Percentiles rank a stretch among this genome's conserved stretches.
These are phyloP conservation scores for Vitis hybrid DNA, from an alignment of 177 flowering plant genomes.

Conservation along the genomic window DNA sequence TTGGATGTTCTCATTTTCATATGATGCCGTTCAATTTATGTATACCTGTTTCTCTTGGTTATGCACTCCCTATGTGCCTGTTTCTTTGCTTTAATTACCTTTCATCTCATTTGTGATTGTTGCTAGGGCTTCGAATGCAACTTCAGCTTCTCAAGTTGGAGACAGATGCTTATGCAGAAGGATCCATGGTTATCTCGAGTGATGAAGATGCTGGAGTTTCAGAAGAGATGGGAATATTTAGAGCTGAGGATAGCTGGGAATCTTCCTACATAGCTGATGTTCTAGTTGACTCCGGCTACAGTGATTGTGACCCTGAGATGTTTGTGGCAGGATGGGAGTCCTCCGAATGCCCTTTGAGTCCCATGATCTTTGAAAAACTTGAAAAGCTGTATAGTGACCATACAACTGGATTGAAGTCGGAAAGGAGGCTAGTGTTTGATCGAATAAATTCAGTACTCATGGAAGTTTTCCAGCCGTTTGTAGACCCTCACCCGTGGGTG, in stretches of 20 bases:
- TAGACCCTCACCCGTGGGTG: constrained; percentile 62
- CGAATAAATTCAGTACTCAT: constrained; percentile 49
- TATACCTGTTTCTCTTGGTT: neutral
- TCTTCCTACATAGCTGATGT: constrained; percentile 53
- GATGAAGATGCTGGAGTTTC: constrained; percentile 53
- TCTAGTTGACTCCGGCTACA: constrained; percentile 39
- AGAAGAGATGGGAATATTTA: constrained; percentile 19
- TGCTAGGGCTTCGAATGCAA: constrained; percentile 79
- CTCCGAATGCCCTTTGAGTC: constrained; percentile 52
- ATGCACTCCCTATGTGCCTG: neutral
- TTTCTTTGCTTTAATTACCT: constrained; percentile 2
- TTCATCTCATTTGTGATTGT: constrained; percentile 3
- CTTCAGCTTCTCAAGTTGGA: constrained; percentile 85
- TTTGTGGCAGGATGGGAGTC: constrained; percentile 49
- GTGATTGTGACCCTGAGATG: constrained; percentile 32
- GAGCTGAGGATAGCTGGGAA: constrained; percentile 39
- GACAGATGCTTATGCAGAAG: constrained; percentile 48
- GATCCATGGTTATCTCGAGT: constrained; percentile 38
- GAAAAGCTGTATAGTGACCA: constrained; percentile 57
- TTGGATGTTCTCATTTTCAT: neutral
- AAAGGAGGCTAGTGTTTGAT: constrained; percentile 74
- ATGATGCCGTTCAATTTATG: neutral
- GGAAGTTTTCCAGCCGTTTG: constrained; percentile 39
- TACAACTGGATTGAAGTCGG: constrained; percentile 34
- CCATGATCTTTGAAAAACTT: constrained; percentile 56